Percentiles rank a stretch among this genome's conserved stretches.
phyloP scores from a whole-genome alignment of 352 stramenopile genomes.

The Albugo laibachii region DNA sequence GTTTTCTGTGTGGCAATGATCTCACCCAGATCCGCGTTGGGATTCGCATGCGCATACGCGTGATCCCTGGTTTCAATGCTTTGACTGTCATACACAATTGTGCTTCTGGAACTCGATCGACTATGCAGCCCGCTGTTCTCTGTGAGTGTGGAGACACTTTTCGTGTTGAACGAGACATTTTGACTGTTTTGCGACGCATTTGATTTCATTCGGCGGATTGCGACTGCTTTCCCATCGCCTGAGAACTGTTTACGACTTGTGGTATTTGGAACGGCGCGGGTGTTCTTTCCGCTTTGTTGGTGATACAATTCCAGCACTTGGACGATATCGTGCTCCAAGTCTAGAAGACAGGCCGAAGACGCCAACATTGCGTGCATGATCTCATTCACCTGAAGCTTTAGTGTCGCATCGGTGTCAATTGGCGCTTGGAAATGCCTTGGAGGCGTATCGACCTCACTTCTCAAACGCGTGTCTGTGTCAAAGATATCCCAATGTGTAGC shows the following conservation, averaged over 20 bases:
- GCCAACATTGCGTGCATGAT: slow-evolving; percentile 52
- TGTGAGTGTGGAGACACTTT: slow-evolving; percentile 1
- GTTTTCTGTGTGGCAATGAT: slow-evolving; percentile 53
- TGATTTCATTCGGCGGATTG: slow-evolving; percentile 17
- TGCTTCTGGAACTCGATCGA: slow-evolving; percentile 18
- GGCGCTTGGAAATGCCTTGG: not conserved
- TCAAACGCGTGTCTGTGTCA: slow-evolving; percentile 21
- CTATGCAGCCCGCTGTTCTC: slow-evolving; percentile 19
- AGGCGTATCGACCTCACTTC: not conserved
- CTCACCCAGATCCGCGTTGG: slow-evolving; percentile 49
- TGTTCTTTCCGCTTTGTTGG: slow-evolving; percentile 13
- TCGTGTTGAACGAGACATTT: not conserved
- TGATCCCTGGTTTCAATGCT: slow-evolving; percentile 6
- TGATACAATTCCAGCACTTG: slow-evolving; percentile 39
- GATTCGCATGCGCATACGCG: slow-evolving; percentile 38
- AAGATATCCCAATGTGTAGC: slow-evolving; percentile 79
- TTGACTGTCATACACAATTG: slow-evolving; percentile 20
- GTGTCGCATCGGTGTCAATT: slow-evolving; percentile 21
- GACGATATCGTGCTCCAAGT: slow-evolving; percentile 60
- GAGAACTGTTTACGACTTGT: slow-evolving; percentile 17
- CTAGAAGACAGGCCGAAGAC: slow-evolving; percentile 56
- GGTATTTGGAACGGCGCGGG: slow-evolving; percentile 12
- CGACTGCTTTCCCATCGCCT: not conserved
- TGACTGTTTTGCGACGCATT: slow-evolving; percentile 3
- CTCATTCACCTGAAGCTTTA: slow-evolving; percentile 57